Conservation (phyloP, 768 basidiomycete genomes). For the Boletus rufocinnamomeus region DNA sequence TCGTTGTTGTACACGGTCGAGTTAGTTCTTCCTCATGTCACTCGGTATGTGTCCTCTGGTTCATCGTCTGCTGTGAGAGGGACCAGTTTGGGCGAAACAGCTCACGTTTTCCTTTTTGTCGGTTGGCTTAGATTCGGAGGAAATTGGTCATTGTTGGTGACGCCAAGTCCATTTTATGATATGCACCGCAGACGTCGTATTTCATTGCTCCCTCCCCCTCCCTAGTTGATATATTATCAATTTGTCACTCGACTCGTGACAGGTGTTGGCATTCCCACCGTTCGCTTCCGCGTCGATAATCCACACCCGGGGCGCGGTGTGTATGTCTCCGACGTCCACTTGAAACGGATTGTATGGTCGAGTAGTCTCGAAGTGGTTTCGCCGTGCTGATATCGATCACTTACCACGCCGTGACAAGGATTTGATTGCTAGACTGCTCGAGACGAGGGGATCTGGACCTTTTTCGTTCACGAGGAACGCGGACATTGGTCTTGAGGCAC, state of each 20-base stretch:
- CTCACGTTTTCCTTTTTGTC: too few species aligned
- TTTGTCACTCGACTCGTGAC: constrained; percentile 6
- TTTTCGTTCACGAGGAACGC: constrained; percentile 15
- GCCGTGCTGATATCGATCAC: constrained; percentile 9
- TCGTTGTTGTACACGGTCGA: background rate
- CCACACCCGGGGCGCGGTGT: constrained; percentile 8
- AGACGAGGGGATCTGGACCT: background rate
- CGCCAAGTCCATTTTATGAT: constrained; percentile 52
- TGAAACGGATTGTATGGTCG: constrained; percentile 11
- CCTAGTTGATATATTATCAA: background rate
- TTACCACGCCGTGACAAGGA: background rate
- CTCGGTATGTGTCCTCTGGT: constrained; percentile 47
- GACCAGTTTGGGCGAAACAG: background rate
- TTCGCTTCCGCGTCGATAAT: constrained; percentile 25
- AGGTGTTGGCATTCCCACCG: constrained; percentile 16
- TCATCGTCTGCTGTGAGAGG: background rate
- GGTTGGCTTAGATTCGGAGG: constrained; percentile 69
- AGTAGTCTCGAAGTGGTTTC: background rate
- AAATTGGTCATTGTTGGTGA: constrained; percentile 98
- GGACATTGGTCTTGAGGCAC: constrained; percentile 12
- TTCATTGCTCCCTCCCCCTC: background rate
- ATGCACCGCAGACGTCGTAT: background rate
- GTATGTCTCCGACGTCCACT: background rate
- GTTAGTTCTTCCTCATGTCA: constrained; percentile 37
- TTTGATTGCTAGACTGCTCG: background rate